Conservation (phyloP, 2,329 filamentous ascomycete species). For the Ascochyta clinopodiicola region DNA sequence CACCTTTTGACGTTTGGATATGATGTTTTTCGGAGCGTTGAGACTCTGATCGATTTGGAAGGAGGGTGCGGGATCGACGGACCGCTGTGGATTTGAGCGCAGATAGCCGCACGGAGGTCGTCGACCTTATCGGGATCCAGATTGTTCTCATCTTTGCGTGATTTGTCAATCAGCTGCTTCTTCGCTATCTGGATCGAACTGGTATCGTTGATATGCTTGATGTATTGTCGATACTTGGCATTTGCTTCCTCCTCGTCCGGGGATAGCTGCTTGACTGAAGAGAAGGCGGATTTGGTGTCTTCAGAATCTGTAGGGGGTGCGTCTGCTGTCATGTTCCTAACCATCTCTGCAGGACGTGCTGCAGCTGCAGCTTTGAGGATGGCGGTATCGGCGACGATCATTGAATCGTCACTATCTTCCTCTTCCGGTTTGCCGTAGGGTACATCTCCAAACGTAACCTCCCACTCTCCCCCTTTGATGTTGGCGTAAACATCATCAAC, state of each 20-base stretch:
- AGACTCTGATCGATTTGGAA: slow-evolving; percentile 55
- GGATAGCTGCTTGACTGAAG: slow-evolving; percentile 52
- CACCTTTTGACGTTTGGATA: slow-evolving; percentile 52
- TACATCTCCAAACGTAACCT: slow-evolving; percentile 56
- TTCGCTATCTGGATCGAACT: slow-evolving; percentile 40
- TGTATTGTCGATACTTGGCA: slow-evolving; percentile 51
- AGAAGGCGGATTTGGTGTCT: slow-evolving; percentile 45
- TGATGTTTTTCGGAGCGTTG: slow-evolving; percentile 55
- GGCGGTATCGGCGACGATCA: slow-evolving; percentile 55
- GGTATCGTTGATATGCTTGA: slow-evolving; percentile 44
- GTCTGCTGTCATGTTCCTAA: slow-evolving; percentile 51
- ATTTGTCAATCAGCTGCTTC: slow-evolving; percentile 31
- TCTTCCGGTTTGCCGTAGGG: slow-evolving; percentile 40
- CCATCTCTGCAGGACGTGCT: slow-evolving; percentile 25
- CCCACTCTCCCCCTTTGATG: slow-evolving; percentile 59
- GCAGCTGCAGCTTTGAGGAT: slow-evolving; percentile 53
- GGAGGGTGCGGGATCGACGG: slow-evolving; percentile 61
- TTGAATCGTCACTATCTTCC: slow-evolving; percentile 48
- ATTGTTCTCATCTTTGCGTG: slow-evolving; percentile 34
- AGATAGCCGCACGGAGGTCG: slow-evolving; percentile 58
- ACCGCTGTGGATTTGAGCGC: slow-evolving; percentile 55
- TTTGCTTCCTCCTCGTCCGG: slow-evolving; percentile 55
- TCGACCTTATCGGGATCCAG: slow-evolving; percentile 49
- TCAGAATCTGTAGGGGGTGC: slow-evolving; percentile 39
- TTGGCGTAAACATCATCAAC: slow-evolving; percentile 62